A percentile compares a stretch with the other conserved stretches of the same genome.
Conservation (phyloP, 257 asterid genomes). For the Lavandula angustifolia region DNA sequence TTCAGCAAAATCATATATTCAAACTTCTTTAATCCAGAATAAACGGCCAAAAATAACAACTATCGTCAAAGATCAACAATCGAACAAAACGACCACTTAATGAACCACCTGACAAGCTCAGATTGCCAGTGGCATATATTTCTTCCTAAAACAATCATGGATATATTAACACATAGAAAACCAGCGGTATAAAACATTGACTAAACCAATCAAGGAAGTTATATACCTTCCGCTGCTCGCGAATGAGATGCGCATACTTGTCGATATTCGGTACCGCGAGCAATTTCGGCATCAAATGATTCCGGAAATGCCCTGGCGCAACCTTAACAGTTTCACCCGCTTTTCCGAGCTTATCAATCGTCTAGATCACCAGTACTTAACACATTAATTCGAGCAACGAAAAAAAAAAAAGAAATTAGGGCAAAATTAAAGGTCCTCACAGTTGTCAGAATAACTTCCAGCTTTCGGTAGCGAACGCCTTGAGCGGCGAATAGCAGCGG, state of each 20-base stretch:
- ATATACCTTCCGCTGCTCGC: slow-evolving; percentile 86
- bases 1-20: not conserved
- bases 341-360: slow-evolving; percentile 78
- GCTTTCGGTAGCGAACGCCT: slow-evolving; percentile 61
- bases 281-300: slow-evolving; percentile 94
- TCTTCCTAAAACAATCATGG: not conserved
- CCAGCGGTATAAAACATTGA: not conserved
- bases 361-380: slow-evolving; percentile 33
- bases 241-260: slow-evolving; percentile 69
- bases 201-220: not conserved
- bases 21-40: slow-evolving; percentile 14
- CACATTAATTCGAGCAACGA: not conserved
- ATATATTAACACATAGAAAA: slow-evolving; percentile 3
- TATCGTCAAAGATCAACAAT: not conserved
- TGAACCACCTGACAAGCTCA: not conserved
- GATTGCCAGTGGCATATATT: not conserved
- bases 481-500: slow-evolving; percentile 54
- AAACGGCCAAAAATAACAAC: not conserved
- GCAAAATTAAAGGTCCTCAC: slow-evolving; percentile 34
- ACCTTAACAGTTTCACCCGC: slow-evolving; percentile 94
- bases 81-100: not conserved
- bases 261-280: slow-evolving; percentile 91
- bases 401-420: not conserved
- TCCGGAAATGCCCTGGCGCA: slow-evolving; percentile 94
- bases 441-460: slow-evolving; percentile 62